Evolutionary conservation across 192 early-diverging fungal species (phyloP).

Genomic region (Kappamyces sp.): DNA sequence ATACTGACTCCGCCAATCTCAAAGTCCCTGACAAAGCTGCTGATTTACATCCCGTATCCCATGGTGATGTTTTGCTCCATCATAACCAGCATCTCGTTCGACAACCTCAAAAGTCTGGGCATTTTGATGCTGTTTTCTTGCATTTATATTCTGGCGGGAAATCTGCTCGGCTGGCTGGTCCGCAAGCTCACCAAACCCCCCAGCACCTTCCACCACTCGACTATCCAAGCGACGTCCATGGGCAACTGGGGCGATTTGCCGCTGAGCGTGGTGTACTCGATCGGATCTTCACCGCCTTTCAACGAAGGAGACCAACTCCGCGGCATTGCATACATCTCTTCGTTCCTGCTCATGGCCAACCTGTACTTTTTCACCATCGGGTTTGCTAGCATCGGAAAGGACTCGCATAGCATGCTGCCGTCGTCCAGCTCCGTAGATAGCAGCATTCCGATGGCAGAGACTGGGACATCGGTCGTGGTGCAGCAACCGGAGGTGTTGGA

Average conservation of each 20-base stretch:
- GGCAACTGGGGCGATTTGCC: conserved; percentile 26
- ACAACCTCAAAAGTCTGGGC: too few species aligned
- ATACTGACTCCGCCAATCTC: too few species aligned
- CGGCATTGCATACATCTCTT: conserved; percentile 25
- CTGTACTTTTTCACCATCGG: conserved; percentile 26
- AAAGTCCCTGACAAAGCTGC: too few species aligned
- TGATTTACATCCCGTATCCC: too few species aligned
- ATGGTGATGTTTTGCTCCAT: too few species aligned
- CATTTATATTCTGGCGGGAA: neutral
- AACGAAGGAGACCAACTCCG: neutral
- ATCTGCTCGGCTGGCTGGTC: neutral
- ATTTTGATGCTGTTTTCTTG: too few species aligned
- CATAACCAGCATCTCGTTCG: too few species aligned
- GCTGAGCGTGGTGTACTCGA: conserved; percentile 22
- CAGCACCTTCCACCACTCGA: neutral
- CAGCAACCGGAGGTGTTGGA: neutral
- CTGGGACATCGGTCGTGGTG: neutral
- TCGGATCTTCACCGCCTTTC: neutral
- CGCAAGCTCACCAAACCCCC: neutral
- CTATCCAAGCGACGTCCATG: conserved; percentile 22
- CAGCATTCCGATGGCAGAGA: neutral
- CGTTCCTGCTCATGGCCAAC: conserved; percentile 23
- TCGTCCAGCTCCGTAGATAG: neutral
- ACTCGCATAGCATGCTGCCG: conserved; percentile 12
- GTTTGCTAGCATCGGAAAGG: conserved; percentile 17